These are phyloP conservation scores for Russula abietina DNA, from an alignment of 768 basidiomycete species.

Conservation along the genomic window DNA sequence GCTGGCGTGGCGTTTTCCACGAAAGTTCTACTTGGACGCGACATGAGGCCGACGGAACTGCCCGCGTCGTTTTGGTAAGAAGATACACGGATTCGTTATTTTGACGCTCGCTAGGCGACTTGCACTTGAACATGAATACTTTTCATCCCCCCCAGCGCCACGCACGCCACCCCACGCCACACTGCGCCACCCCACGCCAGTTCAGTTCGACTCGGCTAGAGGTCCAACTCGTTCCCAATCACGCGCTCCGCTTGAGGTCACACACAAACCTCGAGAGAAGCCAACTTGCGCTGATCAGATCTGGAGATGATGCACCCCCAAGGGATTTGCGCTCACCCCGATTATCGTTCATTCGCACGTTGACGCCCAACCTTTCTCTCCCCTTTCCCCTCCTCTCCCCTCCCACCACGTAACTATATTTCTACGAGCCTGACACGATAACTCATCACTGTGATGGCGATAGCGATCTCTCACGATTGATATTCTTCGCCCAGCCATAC, in stretches of 20 bases:
- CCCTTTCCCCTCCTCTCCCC: background rate
- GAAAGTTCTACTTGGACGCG: constrained; percentile 17
- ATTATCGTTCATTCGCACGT: constrained; percentile 18
- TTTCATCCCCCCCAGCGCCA: background rate
- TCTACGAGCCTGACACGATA: background rate
- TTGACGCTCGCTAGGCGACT: constrained; percentile 11
- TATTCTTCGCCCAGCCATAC: background rate
- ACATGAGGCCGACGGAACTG: constrained; percentile 24
- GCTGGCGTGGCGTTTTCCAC: constrained; percentile 26
- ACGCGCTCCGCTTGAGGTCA: background rate
- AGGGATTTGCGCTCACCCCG: constrained; percentile 24
- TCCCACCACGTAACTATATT: background rate
- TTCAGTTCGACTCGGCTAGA: constrained; percentile 5
- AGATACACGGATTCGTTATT: constrained; percentile 16
- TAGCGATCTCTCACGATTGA: background rate
- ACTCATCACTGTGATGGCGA: background rate
- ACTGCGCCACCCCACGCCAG: background rate
- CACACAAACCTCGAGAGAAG: background rate
- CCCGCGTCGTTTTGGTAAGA: constrained; percentile 21
- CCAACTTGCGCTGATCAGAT: constrained; percentile 22
- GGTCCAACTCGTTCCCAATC: too few relatives aligned
- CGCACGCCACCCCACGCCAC: background rate
- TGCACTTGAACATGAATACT: background rate
- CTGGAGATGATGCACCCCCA: constrained; percentile 22
- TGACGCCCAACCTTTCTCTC: constrained; percentile 6